Evolutionary conservation across 768 basidiomycete species (phyloP), one percentile per base, ranked within the genome.

Genomic region (Mycena filopes): DNA sequence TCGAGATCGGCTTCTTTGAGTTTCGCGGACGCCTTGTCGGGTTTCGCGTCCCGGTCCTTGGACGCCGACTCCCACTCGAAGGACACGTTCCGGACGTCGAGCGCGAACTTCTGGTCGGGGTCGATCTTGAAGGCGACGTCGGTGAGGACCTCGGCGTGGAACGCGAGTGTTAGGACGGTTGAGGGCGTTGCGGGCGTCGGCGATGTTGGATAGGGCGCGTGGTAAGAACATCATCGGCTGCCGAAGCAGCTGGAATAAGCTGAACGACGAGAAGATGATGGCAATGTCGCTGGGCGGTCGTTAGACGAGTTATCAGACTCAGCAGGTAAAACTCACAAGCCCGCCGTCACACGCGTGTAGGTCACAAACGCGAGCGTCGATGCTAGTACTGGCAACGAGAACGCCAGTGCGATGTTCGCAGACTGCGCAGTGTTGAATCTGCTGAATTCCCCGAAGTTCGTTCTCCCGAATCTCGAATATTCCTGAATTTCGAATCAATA

Each of bases 201-300:
- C 83, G 41, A 86, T 85, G 11, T 86, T 83, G 12, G 89, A 88
- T 11, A 91, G 77, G 2, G 86, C 85, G 8, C 87, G 83, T 16
- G 88, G 88, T 38, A 89, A 76, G 74, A 87, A 87, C 85, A 87
- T 84, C 81, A 89, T 84, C 0, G 90, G 89, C 73, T 91, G 89
- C 16, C 89, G 84, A 38, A 91, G 83, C 23, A 92, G 82, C 79
- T 87, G 77, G 77, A 89, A 88, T 59, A 90, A 76, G 65, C 87
- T 85, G 57, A 91, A 78, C 25, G 85, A 87, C 7, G 90, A 79
- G 74, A 93, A 93, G 59, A 92, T 88, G 61, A 89, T 77, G 1
- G 89, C 89, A 26, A 87, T 84, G 73, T 91, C 85, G 69, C 36
- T 36, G 36, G 10, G 36, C 3, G 15, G 15, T 9, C 10, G 36